A percentile compares a stretch with the other conserved stretches of the same genome.
phyloP scores from a whole-genome alignment of 1,284 basidiomycete genomes.

The Phaffia rhodozyma region DNA sequence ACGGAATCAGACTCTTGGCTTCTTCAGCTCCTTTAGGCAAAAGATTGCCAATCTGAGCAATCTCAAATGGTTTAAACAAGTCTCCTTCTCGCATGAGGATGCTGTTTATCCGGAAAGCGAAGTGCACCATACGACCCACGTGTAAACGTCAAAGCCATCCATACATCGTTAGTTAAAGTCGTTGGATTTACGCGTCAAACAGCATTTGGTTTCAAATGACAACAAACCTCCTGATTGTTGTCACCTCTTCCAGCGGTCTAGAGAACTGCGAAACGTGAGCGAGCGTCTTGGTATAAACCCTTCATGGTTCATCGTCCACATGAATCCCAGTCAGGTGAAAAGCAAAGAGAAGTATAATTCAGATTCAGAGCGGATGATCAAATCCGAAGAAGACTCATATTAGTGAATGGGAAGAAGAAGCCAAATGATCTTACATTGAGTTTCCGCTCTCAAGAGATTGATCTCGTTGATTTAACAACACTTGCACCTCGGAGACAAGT shows the following conservation, averaged over 20 bases:
- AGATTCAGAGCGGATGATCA: no score
- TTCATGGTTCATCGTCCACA: conserved; percentile 28
- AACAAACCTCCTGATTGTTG: conserved; percentile 72
- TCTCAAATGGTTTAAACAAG: conserved; percentile 70
- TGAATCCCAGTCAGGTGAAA: background rate
- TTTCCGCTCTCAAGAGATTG: conserved; percentile 58
- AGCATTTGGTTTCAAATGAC: no score
- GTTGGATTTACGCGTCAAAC: background rate
- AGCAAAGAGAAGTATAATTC: background rate
- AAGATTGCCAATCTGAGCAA: conserved; percentile 80
- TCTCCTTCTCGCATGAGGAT: conserved; percentile 60
- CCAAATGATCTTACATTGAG: conserved; percentile 49
- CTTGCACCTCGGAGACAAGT: conserved; percentile 81
- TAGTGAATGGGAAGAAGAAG: background rate
- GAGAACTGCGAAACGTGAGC: conserved; percentile 85
- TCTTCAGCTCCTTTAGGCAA: conserved; percentile 79
- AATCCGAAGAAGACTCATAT: no score
- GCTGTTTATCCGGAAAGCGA: conserved; percentile 34
- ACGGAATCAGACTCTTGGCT: conserved; percentile 80
- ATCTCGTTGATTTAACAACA: conserved; percentile 65
- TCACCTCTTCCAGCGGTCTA: conserved; percentile 76
- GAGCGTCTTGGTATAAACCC: conserved; percentile 82
- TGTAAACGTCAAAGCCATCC: conserved; percentile 17
- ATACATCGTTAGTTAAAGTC: background rate
- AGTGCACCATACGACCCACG: background rate